phyloP scores from a whole-genome alignment of 768 basidiomycete genomes.

The Calocybe indica region DNA sequence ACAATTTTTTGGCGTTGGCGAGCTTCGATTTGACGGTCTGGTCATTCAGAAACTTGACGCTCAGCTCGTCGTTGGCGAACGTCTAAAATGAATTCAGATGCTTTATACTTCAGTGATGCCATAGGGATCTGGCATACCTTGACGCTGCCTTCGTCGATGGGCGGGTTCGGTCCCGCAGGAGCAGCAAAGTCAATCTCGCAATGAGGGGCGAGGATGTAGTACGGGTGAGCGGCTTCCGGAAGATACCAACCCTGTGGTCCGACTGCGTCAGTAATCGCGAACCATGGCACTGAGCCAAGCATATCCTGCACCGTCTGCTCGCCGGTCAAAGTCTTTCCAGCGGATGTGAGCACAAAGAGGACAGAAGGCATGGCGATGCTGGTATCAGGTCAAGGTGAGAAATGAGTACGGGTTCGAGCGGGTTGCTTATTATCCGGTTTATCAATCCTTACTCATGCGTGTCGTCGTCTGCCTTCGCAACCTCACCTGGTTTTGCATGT shows the following conservation, averaged over 20 bases:
- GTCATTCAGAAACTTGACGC: conserved; percentile 56
- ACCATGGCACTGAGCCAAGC: background rate
- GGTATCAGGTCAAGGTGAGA: background rate
- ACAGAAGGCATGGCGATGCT: conserved; percentile 33
- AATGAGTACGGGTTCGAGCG: too few relatives aligned
- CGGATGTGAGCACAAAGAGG: conserved; percentile 75
- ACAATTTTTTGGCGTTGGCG: conserved; percentile 51
- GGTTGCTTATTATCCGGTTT: too few relatives aligned
- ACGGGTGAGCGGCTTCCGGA: conserved; percentile 73
- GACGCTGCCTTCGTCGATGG: conserved; percentile 54
- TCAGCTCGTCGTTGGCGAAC: conserved; percentile 48
- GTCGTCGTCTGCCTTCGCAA: too few relatives aligned
- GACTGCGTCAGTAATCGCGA: background rate
- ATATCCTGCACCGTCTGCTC: conserved; percentile 37
- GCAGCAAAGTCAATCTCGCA: conserved; percentile 54
- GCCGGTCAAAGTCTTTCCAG: conserved; percentile 48
- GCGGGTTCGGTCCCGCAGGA: conserved; percentile 62
- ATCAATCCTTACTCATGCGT: too few relatives aligned
- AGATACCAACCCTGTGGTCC: conserved; percentile 66
- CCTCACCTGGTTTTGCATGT: too few relatives aligned
- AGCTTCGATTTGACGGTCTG: conserved; percentile 44
- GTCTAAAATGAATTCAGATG: conserved; percentile 21
- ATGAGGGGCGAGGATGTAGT: conserved; percentile 47
- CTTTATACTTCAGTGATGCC: background rate
- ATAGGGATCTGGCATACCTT: conserved; percentile 25